Percentiles rank a stretch among this genome's conserved stretches.
Conservation (phyloP, 2,329 filamentous ascomycete species). For the Exutisphaerella laricina region DNA sequence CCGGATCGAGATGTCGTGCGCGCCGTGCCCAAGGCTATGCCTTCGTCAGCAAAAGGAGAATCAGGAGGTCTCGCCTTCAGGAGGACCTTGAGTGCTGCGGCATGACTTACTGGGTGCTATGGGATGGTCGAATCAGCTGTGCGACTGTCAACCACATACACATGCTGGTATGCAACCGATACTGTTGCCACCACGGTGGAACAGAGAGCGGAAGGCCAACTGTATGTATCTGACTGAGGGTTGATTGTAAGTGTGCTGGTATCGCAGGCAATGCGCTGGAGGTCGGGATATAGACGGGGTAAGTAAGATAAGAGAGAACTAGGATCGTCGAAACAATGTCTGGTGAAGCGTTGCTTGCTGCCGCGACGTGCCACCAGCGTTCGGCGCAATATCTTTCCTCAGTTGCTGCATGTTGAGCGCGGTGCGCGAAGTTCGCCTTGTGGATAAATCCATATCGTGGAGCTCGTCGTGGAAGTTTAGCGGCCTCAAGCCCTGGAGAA, state of each 20-base stretch:
- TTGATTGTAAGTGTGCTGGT: slow-evolving; percentile 10
- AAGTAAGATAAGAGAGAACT: slow-evolving; percentile 12
- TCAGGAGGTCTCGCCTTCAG: slow-evolving; percentile 1
- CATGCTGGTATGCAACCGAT: slow-evolving; percentile 23
- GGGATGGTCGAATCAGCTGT: slow-evolving; percentile 26
- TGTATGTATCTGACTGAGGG: slow-evolving; percentile 7
- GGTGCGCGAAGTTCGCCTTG: no score
- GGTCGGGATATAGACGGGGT: slow-evolving; percentile 8
- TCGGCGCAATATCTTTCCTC: no score
- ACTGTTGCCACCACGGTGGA: slow-evolving; percentile 16
- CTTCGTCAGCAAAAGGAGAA: background rate
- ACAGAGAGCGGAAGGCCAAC: slow-evolving; percentile 13
- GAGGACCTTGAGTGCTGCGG: slow-evolving; percentile 8
- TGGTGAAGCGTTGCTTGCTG: no score
- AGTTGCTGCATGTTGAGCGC: no score
- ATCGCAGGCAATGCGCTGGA: slow-evolving; percentile 10
- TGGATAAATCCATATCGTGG: no score
- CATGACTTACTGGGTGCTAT: slow-evolving; percentile 24
- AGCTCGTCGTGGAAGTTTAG: no score
- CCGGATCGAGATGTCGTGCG: slow-evolving; percentile 31
- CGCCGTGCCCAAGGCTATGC: slow-evolving; percentile 26
- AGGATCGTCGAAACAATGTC: slow-evolving; percentile 6
- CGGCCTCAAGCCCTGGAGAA: no score
- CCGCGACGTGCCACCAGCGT: no score
- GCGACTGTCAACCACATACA: slow-evolving; percentile 22